Evolutionary conservation across 139 green algal genomes (phyloP), one percentile per base, ranked within the genome.

Genomic region (Trebouxia sp.): DNA sequence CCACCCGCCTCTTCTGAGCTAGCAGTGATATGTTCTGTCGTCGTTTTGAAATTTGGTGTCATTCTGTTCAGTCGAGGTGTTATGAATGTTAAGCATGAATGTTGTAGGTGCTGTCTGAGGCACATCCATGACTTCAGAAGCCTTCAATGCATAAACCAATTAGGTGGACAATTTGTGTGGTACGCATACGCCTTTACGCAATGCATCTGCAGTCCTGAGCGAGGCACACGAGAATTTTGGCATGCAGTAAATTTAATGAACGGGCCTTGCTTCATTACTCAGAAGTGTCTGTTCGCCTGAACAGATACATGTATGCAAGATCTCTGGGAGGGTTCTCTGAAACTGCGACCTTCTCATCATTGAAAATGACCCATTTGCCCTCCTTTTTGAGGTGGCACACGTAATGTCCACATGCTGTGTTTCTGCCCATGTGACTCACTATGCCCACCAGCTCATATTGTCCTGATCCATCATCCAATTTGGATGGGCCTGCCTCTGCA

Each of bases 261-360:
- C n/a, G n/a, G n/a, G n/a, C n/a, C n/a, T n/a, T n/a, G n/a, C n/a
- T n/a, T n/a, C n/a, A n/a, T n/a, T n/a, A 12, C 62, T 72, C 62
- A 42, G 62, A 14, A 1, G 43, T 15, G 35, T 72, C 62, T 72
- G 42, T 69, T 6, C 91, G 81, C 75, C 82, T 89, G 89, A 91
- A 99, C 6, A 99, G 56, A 88, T 99, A 99, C 81, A 98, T 90
- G 89, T 99, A 99, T 6, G 93, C 96, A 69, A 97, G 88, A 69
- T 95, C 94, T 30, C 81, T 84, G 1, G 96, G 96, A 7, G 93
- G 92, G 20, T 94, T 79, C 79, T 92, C 88, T 37, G 83, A 94
- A 28, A 92, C 79, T 0, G 96, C 95, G 72, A 99, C 97, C 88
- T 99, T 99, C 65, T 97, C 92, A 79, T 99, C 97, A 84, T 99